Base-by-base conservation (phyloP, 1,284 basidiomycete genomes). In the Ceratobasidium theobromae region DNA sequence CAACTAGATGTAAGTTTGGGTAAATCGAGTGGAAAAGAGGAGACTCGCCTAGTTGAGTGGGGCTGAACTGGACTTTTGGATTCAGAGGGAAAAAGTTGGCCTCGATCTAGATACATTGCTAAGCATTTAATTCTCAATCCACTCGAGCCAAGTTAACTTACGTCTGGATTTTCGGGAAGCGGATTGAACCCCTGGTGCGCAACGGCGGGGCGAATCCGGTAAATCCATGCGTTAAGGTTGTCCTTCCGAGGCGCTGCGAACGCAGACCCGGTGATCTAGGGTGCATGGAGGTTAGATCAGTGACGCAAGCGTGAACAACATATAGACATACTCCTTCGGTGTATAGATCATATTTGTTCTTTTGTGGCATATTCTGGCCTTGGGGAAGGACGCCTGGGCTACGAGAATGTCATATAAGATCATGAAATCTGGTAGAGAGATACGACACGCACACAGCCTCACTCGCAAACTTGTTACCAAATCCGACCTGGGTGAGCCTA, bases 131-230 rank as follows among this genome's bases (percentile, higher is more conserved):
- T 9, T 40, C 38, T 33, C 4, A 38, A 23, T 16, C 16, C 35
- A 38, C 35, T 8, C 16, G n/a, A 32, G 14, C 32, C 16, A 18
- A 30, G 14, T 52, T n/a, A 28, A 76, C 80, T 66, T 72, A 84
- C 86, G 73, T 85, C 82, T n/a, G 81, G 81, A 73, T 85, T 86
- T 55, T 82, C 79, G 0, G 82, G 81, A 16, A 83, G 76, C 48
- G 75, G 74, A 6, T 76, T 80, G 72, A 87, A 87, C 1, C 86
- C 86, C 71, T 85, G 76, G 73, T 89, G 87, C 0, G 85, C 83
- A 21, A 88, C 87, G 4, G 86, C 86, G 1, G 86, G 86, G n/a
- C 84, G 82, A 70, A 86, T 85, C 35, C 84, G 82, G 72, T 86
- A 86, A 5, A 86, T 70, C 79, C 81, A 86, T 72, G 78, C 73